Base-by-base conservation (phyloP, 139 green algal genomes). In the Diplosphaera chodatii region DNA sequence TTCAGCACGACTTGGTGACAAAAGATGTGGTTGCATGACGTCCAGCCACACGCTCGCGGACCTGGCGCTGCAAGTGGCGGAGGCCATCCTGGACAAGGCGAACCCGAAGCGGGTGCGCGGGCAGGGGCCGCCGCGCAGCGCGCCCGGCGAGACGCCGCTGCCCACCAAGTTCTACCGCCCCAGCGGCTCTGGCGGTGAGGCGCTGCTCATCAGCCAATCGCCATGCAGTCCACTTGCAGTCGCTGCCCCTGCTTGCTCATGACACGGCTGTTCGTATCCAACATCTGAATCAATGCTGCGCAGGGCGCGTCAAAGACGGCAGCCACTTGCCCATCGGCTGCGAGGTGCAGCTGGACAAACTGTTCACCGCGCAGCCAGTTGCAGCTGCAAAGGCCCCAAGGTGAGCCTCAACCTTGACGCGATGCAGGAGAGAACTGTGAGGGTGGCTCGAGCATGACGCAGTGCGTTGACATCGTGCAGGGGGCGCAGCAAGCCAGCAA, bases 41-140 rank as follows among this genome's bases (percentile, higher is more conserved):
- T 20, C 4, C 73, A 72, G 67, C 5, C 76, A 80, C 68, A 66
- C 82, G 34, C 55, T 89, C 55, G 87, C 80, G 67, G 84, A 89
- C 77, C 70, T 89, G 33, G 78, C 59, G 0, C 67, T 84, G 25
- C 66, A 67, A 20, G 69, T 78, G 18, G 34, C 71, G 29, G 66
- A 55, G 22, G 66, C 55, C 8, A 37, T 88, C 0, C 34, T 71
- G 22, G 34, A 66, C 23, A 68, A 68, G 33, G 59, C 76, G 55
- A 73, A 48, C 10, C 37, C 37, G 37, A 48, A 48, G 10, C 28
- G 55, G 15, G 40, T 40, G 29, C n/a, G n/a, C n/a, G 40, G 28
- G 37, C 41, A 10, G 28, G 32, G 34, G 64, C 29, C 41, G 22
- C 21, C 55, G 4, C 40, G 21, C 28, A 76, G 29, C 32, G 28